Evolutionary conservation across 202 grass and related monocot genomes (phyloP).

Genomic region (Musa balbisiana): DNA sequence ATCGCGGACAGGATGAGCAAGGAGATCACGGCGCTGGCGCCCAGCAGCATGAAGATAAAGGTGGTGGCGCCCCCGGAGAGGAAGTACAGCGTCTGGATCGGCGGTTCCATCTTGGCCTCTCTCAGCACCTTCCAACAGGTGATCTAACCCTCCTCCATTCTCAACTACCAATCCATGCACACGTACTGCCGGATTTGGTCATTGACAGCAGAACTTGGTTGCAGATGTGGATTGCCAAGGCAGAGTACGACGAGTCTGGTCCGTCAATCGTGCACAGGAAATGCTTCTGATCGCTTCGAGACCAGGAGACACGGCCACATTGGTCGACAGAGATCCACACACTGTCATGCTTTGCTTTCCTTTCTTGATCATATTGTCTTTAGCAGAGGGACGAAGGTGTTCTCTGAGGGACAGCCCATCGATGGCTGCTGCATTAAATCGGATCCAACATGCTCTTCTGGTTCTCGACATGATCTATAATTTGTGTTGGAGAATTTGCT

Average conservation of each 20-base stretch:
- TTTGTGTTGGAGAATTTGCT: too few relatives aligned
- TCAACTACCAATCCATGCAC: neutral
- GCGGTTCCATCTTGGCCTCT: conserved; percentile 7
- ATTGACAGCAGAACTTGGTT: neutral
- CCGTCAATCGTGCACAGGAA: conserved; percentile 7
- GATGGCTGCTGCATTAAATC: too few relatives aligned
- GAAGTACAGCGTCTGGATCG: conserved; percentile 7
- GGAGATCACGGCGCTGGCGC: conserved; percentile 2
- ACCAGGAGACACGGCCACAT: too few relatives aligned
- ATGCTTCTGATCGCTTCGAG: neutral
- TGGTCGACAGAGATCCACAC: too few relatives aligned
- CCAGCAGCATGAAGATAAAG: conserved; percentile 10
- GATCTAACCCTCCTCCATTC: neutral
- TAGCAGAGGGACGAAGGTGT: too few relatives aligned
- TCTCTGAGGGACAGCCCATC: too few relatives aligned
- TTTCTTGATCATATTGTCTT: too few relatives aligned
- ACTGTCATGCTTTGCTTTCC: too few relatives aligned
- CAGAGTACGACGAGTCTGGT: conserved; percentile 10
- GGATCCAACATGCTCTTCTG: too few relatives aligned
- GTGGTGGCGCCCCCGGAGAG: conserved; percentile 5
- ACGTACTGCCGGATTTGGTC: neutral
- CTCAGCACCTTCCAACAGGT: conserved; percentile 9
- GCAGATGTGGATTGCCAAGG: conserved; percentile 14
- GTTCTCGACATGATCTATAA: too few relatives aligned
- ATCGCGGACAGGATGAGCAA: conserved; percentile 10